These are phyloP conservation scores for Colletotrichum tanaceti DNA, from an alignment of 2,329 filamentous ascomycete genomes.

Conservation along the genomic window DNA sequence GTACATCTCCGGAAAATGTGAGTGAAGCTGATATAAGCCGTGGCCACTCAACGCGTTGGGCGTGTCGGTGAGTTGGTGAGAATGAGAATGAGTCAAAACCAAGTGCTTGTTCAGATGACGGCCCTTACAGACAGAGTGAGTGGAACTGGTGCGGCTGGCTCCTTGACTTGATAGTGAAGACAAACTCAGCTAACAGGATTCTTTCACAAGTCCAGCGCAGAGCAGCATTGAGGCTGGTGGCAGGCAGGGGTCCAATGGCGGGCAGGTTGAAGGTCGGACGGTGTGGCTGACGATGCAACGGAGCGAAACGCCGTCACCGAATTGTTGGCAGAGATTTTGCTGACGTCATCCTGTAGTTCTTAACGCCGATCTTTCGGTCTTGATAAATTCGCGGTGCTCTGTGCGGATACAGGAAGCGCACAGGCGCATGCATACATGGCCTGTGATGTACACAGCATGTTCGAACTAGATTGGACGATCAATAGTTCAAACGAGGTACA, in stretches of 20 bases:
- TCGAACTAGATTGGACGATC: too few relatives aligned
- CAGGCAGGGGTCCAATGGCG: background rate
- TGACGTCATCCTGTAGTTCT: conserved; percentile 11
- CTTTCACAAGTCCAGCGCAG: background rate
- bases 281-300: conserved; percentile 24
- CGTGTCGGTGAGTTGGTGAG: background rate
- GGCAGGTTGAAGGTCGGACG: conserved; percentile 1
- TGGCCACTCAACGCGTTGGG: background rate
- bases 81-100: background rate
- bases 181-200: background rate
- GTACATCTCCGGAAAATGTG: too few relatives aligned
- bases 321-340: conserved; percentile 26
- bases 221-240: background rate
- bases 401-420: too few relatives aligned
- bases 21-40: too few relatives aligned
- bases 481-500: background rate
- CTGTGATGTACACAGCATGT: too few relatives aligned
- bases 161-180: background rate
- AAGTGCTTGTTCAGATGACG: background rate
- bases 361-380: background rate
- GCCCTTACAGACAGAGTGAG: background rate
- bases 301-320: conserved; percentile 2
- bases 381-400: background rate
- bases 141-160: background rate
- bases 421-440: too few relatives aligned